Conservation (phyloP, 192 early-diverging fungal genomes). For the Diversispora epigaea region DNA sequence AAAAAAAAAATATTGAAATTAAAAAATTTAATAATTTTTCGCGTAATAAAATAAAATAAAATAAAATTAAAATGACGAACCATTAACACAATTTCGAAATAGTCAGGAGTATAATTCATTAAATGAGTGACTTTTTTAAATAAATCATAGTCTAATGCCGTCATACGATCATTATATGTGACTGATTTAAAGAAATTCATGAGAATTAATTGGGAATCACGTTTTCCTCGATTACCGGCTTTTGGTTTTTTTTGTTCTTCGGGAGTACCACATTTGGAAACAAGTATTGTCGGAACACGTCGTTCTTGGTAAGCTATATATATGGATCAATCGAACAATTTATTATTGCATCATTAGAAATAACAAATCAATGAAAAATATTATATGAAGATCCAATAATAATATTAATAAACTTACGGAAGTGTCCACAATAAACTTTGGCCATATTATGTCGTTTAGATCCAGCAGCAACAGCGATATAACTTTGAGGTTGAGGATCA, state of each 20-base stretch:
- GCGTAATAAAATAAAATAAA: neutral
- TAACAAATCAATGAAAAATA: neutral
- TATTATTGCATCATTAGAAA: neutral
- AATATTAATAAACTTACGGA: constrained; percentile 59
- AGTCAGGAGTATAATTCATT: constrained; percentile 80
- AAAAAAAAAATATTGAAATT: neutral
- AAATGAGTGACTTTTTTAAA: constrained; percentile 77
- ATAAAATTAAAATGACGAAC: constrained; percentile 29
- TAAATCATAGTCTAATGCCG: constrained; percentile 84
- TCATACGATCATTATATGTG: constrained; percentile 85
- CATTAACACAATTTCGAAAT: constrained; percentile 74
- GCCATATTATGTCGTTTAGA: constrained; percentile 72
- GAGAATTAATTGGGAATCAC: constrained; percentile 90
- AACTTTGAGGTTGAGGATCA: constrained; percentile 54
- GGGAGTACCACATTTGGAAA: constrained; percentile 72
- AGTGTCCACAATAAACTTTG: constrained; percentile 72
- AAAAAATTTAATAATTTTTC: neutral
- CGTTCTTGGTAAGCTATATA: constrained; percentile 39
- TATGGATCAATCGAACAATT: neutral
- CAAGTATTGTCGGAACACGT: constrained; percentile 65
- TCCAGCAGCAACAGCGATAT: constrained; percentile 69
- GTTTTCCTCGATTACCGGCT: constrained; percentile 88
- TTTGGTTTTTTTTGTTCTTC: constrained; percentile 59
- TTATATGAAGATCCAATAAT: constrained; percentile 43
- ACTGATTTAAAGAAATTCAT: constrained; percentile 86